phyloP scores from a whole-genome alignment of 108 stramenopile species.

The Schizochytrium sp. region DNA sequence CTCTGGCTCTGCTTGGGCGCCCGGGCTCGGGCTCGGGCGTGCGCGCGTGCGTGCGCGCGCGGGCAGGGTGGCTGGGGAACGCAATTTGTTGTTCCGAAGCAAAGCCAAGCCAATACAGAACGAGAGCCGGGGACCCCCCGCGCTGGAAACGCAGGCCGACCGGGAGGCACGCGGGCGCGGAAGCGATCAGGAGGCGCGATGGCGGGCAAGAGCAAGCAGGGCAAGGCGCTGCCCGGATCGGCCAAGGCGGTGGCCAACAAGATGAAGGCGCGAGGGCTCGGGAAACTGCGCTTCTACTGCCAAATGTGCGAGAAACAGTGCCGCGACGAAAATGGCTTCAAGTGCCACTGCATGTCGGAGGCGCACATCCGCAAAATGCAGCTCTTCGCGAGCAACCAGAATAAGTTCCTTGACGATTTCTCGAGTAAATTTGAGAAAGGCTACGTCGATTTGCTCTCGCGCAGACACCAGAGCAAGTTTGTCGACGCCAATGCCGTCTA shows the following conservation, averaged over 20 bases:
- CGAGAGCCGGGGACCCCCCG: no score
- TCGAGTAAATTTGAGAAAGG: slow-evolving; percentile 67
- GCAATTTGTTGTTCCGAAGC: no score
- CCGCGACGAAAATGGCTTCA: slow-evolving; percentile 63
- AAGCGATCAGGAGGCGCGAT: background rate
- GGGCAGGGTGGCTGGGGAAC: no score
- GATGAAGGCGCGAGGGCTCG: slow-evolving; percentile 87
- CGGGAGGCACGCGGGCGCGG: no score
- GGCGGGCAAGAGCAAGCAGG: background rate
- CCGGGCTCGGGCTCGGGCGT: no score
- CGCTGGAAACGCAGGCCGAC: no score
- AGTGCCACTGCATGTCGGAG: slow-evolving; percentile 90
- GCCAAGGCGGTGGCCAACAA: slow-evolving; percentile 55
- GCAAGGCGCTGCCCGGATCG: background rate
- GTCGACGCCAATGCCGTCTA: slow-evolving; percentile 92
- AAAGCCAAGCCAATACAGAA: no score
- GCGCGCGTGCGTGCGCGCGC: no score
- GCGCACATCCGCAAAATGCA: slow-evolving; percentile 93
- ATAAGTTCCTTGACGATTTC: slow-evolving; percentile 65
- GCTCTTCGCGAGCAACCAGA: slow-evolving; percentile 74
- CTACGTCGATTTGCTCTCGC: slow-evolving; percentile 72
- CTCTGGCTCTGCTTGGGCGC: no score
- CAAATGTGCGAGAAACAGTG: slow-evolving; percentile 98
- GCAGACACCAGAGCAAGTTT: slow-evolving; percentile 78
- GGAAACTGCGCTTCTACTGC: slow-evolving; percentile 91